phyloP scores from a whole-genome alignment of 2,329 filamentous ascomycete genomes.

The Fusarium veterinarium region DNA sequence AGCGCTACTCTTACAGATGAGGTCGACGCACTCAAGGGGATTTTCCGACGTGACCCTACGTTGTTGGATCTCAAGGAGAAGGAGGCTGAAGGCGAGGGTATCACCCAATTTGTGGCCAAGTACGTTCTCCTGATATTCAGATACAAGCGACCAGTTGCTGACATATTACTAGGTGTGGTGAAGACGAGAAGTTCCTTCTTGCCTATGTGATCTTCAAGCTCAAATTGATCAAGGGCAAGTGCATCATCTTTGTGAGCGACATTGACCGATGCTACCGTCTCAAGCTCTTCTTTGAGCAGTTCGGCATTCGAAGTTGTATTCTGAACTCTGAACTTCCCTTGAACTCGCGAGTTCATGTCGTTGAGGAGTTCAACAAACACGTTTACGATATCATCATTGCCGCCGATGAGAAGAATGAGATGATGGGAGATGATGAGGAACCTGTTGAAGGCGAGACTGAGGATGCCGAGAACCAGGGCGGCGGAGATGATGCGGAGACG shows the following conservation, averaged over 20 bases:
- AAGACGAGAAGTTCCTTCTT: slow-evolving; percentile 96
- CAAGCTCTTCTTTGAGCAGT: slow-evolving; percentile 96
- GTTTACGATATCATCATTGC: slow-evolving; percentile 99
- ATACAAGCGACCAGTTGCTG: slow-evolving; percentile 10
- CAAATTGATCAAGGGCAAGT: slow-evolving; percentile 92
- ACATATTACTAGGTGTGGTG: slow-evolving; percentile 72
- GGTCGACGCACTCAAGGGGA: slow-evolving; percentile 82
- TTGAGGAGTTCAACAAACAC: slow-evolving; percentile 96
- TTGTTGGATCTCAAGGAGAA: slow-evolving; percentile 85
- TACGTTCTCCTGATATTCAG: slow-evolving; percentile 50
- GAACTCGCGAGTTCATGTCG: slow-evolving; percentile 92
- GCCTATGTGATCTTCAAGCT: slow-evolving; percentile 96
- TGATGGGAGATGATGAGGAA: slow-evolving; percentile 75
- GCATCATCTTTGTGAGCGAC: slow-evolving; percentile 78
- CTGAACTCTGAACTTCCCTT: slow-evolving; percentile 95
- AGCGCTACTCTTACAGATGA: slow-evolving; percentile 92
- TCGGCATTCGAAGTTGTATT: slow-evolving; percentile 92
- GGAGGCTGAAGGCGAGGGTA: slow-evolving; percentile 78
- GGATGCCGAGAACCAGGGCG: slow-evolving; percentile 25
- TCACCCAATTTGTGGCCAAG: slow-evolving; percentile 90
- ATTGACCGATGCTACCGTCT: slow-evolving; percentile 90
- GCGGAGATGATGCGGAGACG: slow-evolving; percentile 45
- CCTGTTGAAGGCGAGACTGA: slow-evolving; percentile 52
- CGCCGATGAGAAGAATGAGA: slow-evolving; percentile 90
- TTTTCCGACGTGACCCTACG: slow-evolving; percentile 86